A percentile compares a stretch with the other conserved stretches of the same genome.
phyloP scores from a whole-genome alignment of 345 rosid species.

The Populus deltoides region DNA sequence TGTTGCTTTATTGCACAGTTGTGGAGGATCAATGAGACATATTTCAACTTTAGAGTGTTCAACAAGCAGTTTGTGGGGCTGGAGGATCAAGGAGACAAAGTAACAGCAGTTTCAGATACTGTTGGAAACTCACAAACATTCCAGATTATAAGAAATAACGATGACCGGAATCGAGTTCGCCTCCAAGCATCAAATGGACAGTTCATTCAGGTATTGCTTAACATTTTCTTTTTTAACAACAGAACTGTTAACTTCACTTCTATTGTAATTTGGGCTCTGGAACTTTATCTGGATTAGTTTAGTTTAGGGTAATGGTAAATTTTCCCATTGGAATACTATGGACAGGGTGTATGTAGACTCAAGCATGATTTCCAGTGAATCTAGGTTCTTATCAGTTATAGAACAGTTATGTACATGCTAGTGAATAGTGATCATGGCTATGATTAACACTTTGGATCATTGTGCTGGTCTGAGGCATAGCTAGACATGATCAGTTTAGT shows the following conservation, averaged over 20 bases:
- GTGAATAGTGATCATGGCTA: background rate
- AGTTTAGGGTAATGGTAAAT: background rate
- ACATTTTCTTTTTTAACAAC: background rate
- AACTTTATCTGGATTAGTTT: background rate
- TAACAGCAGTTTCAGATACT: conserved; percentile 17
- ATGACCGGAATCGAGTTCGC: conserved; percentile 16
- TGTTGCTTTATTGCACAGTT: conserved; percentile 9
- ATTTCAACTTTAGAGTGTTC: conserved; percentile 25
- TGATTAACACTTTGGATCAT: background rate
- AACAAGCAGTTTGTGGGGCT: conserved; percentile 22
- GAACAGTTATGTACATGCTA: background rate
- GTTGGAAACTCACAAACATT: conserved; percentile 10
- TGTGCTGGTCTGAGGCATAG: background rate
- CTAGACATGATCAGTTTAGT: background rate
- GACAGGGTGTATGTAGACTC: background rate
- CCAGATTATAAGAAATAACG: conserved; percentile 21
- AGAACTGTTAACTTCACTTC: no score
- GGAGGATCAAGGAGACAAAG: conserved; percentile 7
- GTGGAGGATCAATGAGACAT: conserved; percentile 31
- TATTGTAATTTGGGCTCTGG: background rate
- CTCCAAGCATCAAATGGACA: conserved; percentile 32
- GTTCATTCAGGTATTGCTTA: conserved; percentile 28
- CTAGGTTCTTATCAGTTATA: background rate
- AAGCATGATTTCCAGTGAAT: background rate
- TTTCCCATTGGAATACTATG: background rate